Evolutionary conservation across 1,139 yeast genomes (phyloP).

Genomic region (Yamadazyma diospyri): DNA sequence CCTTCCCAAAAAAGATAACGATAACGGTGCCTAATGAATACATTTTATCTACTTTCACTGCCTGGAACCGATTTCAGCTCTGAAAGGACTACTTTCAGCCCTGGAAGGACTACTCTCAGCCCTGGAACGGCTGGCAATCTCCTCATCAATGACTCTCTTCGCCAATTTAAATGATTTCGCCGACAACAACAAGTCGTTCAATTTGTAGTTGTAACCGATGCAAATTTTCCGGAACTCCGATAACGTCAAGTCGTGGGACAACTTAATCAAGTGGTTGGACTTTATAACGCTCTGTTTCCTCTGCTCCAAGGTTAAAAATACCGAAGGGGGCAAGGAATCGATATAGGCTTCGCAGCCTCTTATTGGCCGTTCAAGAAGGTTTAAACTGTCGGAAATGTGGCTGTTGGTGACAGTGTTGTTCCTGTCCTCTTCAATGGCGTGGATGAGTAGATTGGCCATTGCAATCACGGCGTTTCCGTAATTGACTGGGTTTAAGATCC

Average conservation of each 20-base stretch:
- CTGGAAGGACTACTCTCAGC: conserved; percentile 1
- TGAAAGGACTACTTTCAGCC: not conserved
- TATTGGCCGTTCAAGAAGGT: conserved; percentile 57
- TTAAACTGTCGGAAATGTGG: conserved; percentile 54
- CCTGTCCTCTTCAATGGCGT: conserved; percentile 63
- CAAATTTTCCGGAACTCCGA: conserved; percentile 63
- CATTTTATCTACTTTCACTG: too few species aligned
- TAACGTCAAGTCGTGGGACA: conserved; percentile 60
- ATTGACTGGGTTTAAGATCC: conserved; percentile 56
- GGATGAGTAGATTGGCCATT: conserved; percentile 53
- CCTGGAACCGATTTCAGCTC: not conserved
- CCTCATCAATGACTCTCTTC: conserved; percentile 67
- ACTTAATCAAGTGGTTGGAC: conserved; percentile 43
- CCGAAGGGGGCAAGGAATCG: conserved; percentile 44
- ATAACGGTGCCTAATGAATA: conserved; percentile 3
- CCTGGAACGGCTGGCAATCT: conserved; percentile 34
- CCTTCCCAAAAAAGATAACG: conserved; percentile 20
- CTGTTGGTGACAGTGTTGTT: conserved; percentile 49
- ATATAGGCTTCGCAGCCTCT: conserved; percentile 37
- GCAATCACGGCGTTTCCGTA: conserved; percentile 66
- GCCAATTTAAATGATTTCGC: conserved; percentile 65
- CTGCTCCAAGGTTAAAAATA: conserved; percentile 33
- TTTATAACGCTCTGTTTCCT: conserved; percentile 16
- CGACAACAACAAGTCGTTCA: conserved; percentile 60
- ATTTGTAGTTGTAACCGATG: conserved; percentile 54